Evolutionary conservation across 805 yeast species (phyloP).

Genomic region (Metschnikowia shivogae): DNA sequence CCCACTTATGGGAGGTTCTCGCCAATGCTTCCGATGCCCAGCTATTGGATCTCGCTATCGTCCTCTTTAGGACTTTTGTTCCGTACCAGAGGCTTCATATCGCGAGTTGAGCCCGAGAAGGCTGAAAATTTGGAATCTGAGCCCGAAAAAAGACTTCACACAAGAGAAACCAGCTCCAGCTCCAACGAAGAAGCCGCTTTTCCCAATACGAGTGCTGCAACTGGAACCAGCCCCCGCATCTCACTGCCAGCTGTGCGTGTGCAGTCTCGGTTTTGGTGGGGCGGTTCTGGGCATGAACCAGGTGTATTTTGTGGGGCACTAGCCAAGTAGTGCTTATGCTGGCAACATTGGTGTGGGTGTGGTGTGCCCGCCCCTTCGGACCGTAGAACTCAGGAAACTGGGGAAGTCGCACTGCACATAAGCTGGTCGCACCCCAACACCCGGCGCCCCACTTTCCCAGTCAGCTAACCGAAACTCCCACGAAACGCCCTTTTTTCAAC

Average conservation of each 20-base stretch:
- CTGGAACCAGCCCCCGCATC: slow-evolving; percentile 26
- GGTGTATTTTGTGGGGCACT: slow-evolving; percentile 18
- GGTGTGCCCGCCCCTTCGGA: slow-evolving; percentile 15
- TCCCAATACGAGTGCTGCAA: slow-evolving; percentile 26
- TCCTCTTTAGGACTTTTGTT: slow-evolving; percentile 13
- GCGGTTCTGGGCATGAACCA: slow-evolving; percentile 24
- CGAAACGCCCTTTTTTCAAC: neutral
- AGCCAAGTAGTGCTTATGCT: slow-evolving; percentile 14
- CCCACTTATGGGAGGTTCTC: slow-evolving; percentile 11
- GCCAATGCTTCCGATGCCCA: slow-evolving; percentile 16
- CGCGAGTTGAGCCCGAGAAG: neutral
- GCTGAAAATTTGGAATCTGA: neutral
- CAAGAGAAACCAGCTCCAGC: too few relatives aligned
- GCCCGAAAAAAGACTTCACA: too few relatives aligned
- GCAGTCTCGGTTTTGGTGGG: slow-evolving; percentile 11
- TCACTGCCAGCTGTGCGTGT: slow-evolving; percentile 20
- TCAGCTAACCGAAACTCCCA: neutral
- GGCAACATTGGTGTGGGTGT: slow-evolving; percentile 22
- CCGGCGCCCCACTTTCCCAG: neutral
- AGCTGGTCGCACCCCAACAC: too few relatives aligned
- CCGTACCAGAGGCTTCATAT: slow-evolving; percentile 6
- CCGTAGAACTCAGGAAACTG: slow-evolving; percentile 13
- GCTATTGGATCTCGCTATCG: slow-evolving; percentile 17
- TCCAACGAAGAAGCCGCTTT: neutral
- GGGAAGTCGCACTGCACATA: slow-evolving; percentile 8